A percentile compares a stretch with the other conserved stretches of the same genome.
Conservation (phyloP, 108 stramenopile species). For the Aurantiochytrium sp. region DNA sequence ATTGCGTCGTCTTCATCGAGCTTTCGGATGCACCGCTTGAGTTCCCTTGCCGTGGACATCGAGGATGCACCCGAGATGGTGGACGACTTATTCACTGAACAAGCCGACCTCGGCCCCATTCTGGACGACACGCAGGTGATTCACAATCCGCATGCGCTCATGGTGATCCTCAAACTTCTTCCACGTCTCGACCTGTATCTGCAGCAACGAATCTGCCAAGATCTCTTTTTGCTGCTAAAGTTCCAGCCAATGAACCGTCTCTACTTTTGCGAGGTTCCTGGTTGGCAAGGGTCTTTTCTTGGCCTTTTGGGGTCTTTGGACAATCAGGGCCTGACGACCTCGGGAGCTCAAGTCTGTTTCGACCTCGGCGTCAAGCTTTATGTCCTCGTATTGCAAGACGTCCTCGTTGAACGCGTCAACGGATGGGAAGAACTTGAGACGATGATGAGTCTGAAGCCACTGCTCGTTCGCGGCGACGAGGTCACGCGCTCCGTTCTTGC, state of each 20-base stretch:
- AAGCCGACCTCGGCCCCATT: neutral
- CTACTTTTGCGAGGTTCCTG: neutral
- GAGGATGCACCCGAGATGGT: neutral
- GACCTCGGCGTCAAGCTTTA: constrained; percentile 8
- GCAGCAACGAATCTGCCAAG: neutral
- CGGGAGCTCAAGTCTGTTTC: constrained; percentile 5
- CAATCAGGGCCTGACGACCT: neutral
- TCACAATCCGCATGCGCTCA: neutral
- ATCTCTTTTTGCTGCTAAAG: neutral
- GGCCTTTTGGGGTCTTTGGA: neutral
- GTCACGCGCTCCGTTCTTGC: neutral
- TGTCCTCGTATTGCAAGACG: neutral
- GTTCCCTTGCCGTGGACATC: neutral
- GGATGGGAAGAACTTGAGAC: neutral
- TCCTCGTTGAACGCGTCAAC: neutral
- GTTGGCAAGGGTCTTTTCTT: neutral
- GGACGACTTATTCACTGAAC: neutral
- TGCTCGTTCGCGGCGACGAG: neutral
- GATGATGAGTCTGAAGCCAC: neutral
- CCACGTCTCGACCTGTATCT: neutral
- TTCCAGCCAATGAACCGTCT: neutral
- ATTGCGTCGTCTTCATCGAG: neutral
- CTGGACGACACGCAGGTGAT: constrained; percentile 5
- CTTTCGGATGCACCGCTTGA: neutral
- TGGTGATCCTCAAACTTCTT: neutral